Percentiles rank a stretch among this genome's conserved stretches.
Conservation (phyloP, 768 basidiomycete genomes). For the Fomitopsis serialis region DNA sequence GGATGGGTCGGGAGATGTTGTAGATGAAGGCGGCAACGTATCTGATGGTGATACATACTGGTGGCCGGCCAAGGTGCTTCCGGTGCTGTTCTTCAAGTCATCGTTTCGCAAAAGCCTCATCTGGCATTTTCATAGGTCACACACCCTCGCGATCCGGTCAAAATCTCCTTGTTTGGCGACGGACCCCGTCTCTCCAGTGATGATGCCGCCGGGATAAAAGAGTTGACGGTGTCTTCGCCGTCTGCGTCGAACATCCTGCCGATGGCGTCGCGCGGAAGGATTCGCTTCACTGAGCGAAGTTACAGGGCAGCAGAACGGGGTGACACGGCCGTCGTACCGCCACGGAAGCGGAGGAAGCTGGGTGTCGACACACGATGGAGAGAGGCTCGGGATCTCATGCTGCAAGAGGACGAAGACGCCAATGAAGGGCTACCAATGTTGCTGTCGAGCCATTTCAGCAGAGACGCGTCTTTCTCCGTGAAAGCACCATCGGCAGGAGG, state of each 20-base stretch:
- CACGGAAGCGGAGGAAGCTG: conserved; percentile 40
- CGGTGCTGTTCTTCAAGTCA: conserved; percentile 7
- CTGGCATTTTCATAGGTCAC: conserved; percentile 8
- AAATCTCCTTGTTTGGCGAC: conserved; percentile 26
- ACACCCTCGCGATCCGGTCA: conserved; percentile 22
- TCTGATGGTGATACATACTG: conserved; percentile 36
- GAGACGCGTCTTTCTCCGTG: conserved; percentile 1
- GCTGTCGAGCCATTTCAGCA: conserved; percentile 9
- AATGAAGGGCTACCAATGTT: conserved; percentile 46
- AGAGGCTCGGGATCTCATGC: conserved; percentile 41
- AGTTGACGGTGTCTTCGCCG: conserved; percentile 20
- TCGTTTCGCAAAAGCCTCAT: no score
- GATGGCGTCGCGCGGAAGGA: conserved; percentile 26
- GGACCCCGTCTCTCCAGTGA: conserved; percentile 11
- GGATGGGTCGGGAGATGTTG: conserved; percentile 11
- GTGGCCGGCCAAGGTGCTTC: conserved; percentile 68
- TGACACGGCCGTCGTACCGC: conserved; percentile 26
- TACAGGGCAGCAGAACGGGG: conserved; percentile 16
- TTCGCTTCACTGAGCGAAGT: conserved; percentile 38
- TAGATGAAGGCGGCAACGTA: conserved; percentile 7
- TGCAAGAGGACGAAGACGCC: conserved; percentile 36
- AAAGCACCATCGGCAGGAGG: neutral
- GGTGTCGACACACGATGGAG: conserved; percentile 38
- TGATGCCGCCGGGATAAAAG: neutral
- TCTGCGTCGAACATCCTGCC: conserved; percentile 39